Conservation (phyloP, 352 stramenopile genomes). For the Phytophthora crassamura region DNA sequence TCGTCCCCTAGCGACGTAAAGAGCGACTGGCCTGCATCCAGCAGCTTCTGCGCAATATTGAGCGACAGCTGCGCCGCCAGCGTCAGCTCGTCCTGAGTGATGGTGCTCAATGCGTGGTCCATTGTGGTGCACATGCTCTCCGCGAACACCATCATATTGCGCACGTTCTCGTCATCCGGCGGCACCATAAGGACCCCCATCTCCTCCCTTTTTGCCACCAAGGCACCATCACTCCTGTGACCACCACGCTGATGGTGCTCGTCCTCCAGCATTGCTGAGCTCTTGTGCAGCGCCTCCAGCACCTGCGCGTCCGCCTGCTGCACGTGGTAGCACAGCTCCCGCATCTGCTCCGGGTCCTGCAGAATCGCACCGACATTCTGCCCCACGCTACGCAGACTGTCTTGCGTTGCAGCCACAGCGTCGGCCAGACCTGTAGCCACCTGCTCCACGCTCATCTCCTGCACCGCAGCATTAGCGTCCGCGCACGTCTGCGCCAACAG, state of each 20-base stretch:
- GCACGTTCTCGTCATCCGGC: slow-evolving; percentile 72
- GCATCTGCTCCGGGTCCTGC: slow-evolving; percentile 69
- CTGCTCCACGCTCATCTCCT: slow-evolving; percentile 60
- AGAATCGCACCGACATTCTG: slow-evolving; percentile 65
- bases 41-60: slow-evolving; percentile 72
- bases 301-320: slow-evolving; percentile 54
- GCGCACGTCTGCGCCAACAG: slow-evolving; percentile 70
- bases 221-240: slow-evolving; percentile 2
- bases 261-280: slow-evolving; percentile 31
- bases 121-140: slow-evolving; percentile 81
- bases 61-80: slow-evolving; percentile 77
- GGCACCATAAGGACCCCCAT: slow-evolving; percentile 28
- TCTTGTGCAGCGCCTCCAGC: slow-evolving; percentile 49
- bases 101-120: slow-evolving; percentile 76
- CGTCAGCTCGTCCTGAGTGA: slow-evolving; percentile 73
- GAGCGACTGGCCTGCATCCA: slow-evolving; percentile 70
- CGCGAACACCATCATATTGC: slow-evolving; percentile 74
- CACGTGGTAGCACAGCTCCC: slow-evolving; percentile 61
- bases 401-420: slow-evolving; percentile 63
- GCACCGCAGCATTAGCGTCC: slow-evolving; percentile 59
- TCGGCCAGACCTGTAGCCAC: slow-evolving; percentile 58
- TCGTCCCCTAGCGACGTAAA: slow-evolving; percentile 81
- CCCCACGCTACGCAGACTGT: slow-evolving; percentile 68
- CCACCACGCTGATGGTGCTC: slow-evolving; percentile 1
- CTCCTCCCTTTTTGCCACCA: slow-evolving; percentile 5